A percentile compares a stretch with the other conserved stretches of the same genome.
Conservation (phyloP, 352 stramenopile species). For the Phytophthora citricola region DNA sequence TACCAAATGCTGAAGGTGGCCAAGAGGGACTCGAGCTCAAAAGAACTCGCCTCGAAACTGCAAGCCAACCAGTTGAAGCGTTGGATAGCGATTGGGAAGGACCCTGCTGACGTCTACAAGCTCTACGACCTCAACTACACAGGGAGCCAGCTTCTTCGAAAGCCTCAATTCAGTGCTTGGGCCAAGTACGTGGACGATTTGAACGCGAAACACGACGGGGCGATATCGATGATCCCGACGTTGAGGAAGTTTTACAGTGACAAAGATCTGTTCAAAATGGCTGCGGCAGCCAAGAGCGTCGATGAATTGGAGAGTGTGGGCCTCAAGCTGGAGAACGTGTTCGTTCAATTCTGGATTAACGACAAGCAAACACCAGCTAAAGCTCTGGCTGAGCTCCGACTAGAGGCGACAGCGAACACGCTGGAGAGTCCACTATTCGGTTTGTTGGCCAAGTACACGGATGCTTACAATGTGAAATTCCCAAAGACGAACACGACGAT, state of each 20-base stretch:
- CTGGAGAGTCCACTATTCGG: background rate
- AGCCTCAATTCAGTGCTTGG: background rate
- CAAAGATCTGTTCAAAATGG: background rate
- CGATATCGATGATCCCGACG: background rate
- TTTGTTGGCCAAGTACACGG: background rate
- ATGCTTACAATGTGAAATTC: background rate
- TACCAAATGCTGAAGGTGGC: background rate
- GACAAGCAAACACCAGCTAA: background rate
- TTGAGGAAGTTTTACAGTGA: background rate
- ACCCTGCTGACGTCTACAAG: background rate
- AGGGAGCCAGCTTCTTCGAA: background rate
- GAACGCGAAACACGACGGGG: background rate
- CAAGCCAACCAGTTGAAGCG: background rate
- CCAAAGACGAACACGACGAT: background rate
- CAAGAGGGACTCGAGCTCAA: background rate
- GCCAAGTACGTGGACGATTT: slow-evolving; percentile 8
- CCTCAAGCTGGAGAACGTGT: background rate
- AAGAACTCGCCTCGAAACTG: background rate
- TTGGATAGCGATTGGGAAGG: background rate
- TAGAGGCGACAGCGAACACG: background rate
- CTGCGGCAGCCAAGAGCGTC: background rate
- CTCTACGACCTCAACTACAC: background rate
- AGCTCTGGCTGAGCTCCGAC: background rate
- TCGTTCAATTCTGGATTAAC: background rate
- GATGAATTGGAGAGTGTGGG: background rate